Evolutionary conservation across 345 rosid species (phyloP).

Genomic region (Pseudoturritis turrita): DNA sequence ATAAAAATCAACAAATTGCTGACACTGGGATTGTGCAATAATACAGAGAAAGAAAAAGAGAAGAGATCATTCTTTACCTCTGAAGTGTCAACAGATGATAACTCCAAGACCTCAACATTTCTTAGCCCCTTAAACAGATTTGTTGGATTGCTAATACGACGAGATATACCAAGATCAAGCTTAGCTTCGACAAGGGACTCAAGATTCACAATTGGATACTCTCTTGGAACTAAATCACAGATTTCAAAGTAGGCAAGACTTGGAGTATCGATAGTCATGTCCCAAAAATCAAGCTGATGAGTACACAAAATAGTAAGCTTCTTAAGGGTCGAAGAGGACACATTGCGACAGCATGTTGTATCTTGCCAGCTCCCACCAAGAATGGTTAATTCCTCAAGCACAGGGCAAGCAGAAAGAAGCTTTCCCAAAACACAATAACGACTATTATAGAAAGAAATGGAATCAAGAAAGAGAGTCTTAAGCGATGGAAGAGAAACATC

Average conservation of each 20-base stretch:
- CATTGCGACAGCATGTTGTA: neutral
- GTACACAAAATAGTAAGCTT: neutral
- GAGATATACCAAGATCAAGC: neutral
- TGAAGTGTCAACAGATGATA: neutral
- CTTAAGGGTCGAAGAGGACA: neutral
- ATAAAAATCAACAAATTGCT: neutral
- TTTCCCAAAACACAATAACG: too few relatives aligned
- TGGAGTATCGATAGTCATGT: neutral
- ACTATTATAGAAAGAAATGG: neutral
- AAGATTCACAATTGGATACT: neutral
- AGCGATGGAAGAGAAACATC: neutral
- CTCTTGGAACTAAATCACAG: neutral
- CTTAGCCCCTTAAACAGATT: constrained; percentile 7
- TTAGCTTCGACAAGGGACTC: constrained; percentile 7
- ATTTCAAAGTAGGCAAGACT: neutral
- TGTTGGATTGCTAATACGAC: neutral
- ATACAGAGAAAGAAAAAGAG: neutral
- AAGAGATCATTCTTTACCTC: neutral
- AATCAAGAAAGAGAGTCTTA: neutral
- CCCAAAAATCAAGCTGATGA: neutral
- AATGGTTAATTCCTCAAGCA: constrained; percentile 6
- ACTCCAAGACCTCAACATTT: constrained; percentile 7
- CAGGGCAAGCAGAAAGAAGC: neutral
- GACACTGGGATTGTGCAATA: too few relatives aligned
- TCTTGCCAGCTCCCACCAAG: neutral